These are phyloP conservation scores for Tribonema minus DNA, from an alignment of 108 stramenopile genomes.

Conservation along the genomic window DNA sequence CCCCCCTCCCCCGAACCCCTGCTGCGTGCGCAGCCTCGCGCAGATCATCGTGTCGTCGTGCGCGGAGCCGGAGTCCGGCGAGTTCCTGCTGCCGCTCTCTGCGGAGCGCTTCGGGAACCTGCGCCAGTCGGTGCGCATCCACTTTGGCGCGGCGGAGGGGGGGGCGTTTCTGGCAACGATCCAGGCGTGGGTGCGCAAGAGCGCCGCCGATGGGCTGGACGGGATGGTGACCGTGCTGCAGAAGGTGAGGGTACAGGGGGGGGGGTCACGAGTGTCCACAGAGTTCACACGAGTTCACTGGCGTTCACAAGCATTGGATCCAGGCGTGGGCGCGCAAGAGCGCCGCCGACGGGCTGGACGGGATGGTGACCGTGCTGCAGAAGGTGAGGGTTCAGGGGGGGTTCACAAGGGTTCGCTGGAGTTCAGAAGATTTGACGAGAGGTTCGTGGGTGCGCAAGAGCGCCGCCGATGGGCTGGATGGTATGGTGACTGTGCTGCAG, in stretches of 20 bases:
- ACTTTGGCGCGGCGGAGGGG: background rate
- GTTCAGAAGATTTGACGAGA: too few species aligned
- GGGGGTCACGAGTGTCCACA: too few species aligned
- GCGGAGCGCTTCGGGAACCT: constrained; percentile 9
- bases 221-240: constrained; percentile 43
- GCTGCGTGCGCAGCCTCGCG: background rate
- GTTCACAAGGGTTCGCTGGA: too few species aligned
- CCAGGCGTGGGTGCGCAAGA: constrained; percentile 33
- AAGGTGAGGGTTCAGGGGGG: constrained; percentile 2
- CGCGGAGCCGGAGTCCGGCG: constrained; percentile 40
- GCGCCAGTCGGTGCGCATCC: constrained; percentile 21
- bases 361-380: constrained; percentile 39
- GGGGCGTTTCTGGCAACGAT: constrained; percentile 20
- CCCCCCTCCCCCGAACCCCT: too few species aligned
- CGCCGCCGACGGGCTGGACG: constrained; percentile 19
- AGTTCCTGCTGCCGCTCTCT: constrained; percentile 42
- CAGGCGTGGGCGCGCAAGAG: constrained; percentile 33
- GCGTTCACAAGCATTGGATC: too few species aligned
- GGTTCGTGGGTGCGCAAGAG: constrained; percentile 36
- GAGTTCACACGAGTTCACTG: too few species aligned
- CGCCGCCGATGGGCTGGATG: constrained; percentile 20
- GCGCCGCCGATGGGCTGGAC: constrained; percentile 12
- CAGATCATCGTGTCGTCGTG: constrained; percentile 18
- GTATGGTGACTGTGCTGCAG: constrained; percentile 37
- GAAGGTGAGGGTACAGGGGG: constrained; percentile 1